These are phyloP conservation scores for Alternaria sp. DNA, from an alignment of 2,329 filamentous ascomycete genomes.

Conservation along the genomic window DNA sequence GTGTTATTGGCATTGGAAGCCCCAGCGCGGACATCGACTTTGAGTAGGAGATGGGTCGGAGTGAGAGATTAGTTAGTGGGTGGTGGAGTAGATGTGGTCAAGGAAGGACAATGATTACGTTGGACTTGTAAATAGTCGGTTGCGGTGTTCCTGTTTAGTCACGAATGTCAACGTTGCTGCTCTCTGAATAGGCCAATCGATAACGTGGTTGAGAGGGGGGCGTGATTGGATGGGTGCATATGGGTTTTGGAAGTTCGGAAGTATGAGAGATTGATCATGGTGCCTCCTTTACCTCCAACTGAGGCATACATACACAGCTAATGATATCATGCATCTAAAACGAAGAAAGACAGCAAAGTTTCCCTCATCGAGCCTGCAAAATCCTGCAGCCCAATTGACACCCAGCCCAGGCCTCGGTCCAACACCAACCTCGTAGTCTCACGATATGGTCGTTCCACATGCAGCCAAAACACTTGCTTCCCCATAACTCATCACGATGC, in stretches of 20 bases:
- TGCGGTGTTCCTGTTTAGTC: background rate
- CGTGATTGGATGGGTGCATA: background rate
- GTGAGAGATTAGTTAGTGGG: background rate
- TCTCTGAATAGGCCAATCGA: too few relatives aligned
- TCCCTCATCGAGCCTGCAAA: slow-evolving; percentile 9
- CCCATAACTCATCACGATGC: background rate
- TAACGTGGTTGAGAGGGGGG: background rate
- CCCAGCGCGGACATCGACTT: slow-evolving; percentile 25
- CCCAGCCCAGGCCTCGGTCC: slow-evolving; percentile 3
- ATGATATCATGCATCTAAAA: slow-evolving; percentile 8
- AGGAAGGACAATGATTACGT: background rate
- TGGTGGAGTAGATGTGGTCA: background rate
- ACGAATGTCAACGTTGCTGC: background rate
- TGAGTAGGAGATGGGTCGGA: slow-evolving; percentile 9
- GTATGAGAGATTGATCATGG: background rate
- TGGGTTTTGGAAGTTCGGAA: rapidly evolving
- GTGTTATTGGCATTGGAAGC: slow-evolving; percentile 34
- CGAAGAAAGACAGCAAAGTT: slow-evolving; percentile 1
- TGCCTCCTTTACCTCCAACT: background rate
- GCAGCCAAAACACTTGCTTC: background rate
- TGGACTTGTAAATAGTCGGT: slow-evolving; percentile 3
- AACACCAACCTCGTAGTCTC: background rate
- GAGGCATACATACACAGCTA: background rate
- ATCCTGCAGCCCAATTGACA: slow-evolving; percentile 14
- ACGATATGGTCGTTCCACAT: slow-evolving; percentile 1